Evolutionary conservation across 2,329 filamentous ascomycete species (phyloP), one percentile per base, ranked within the genome.

Genomic region (Cladosporium sp.): DNA sequence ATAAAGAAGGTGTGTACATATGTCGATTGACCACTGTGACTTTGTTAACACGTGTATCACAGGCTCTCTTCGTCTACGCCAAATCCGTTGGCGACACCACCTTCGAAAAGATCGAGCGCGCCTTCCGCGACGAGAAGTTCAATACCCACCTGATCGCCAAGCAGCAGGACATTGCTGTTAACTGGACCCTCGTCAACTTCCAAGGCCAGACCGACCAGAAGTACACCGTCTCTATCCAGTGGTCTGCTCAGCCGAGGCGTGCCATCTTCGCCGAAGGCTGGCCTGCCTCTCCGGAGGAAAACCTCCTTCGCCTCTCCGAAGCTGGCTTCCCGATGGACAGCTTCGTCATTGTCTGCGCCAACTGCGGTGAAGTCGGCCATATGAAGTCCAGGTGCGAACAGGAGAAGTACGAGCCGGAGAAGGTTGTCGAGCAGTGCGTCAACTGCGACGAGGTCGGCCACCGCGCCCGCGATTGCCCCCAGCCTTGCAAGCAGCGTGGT

Each of bases 151-250:
- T 89, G 47, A 84, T 88, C 56, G 81, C 80, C 5, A 62, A 86
- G 71, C 78, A 80, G 56, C 69, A 78, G 29, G 64, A 75, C 5
- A 66, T 86, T 24, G 63, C 74, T 0, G 62, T 69, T 1, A 80
- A 82, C 4, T 77, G 83, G 57, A 86, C 82, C 54, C 84, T 86
- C 67, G 85, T 88, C 80, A 84, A 88, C 56, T 70, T 88, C 1
- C 84, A 88, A 61, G 85, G 85, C 4, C 80, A 85, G 47, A 58
- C 71, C 15, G 71, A 74, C 51, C 73, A 75, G 62, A 73, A 74
- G 53, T 81, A 73, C 51, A 68, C 72, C 20, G 69, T 80, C 48
- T 71, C 71, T 0, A 75, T 77, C 61, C 78, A 73, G 61, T 73
- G 70, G 57, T 70, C 64, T 11, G 55, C 63, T 12, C 74, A 76